Evolutionary conservation across 805 yeast genomes (phyloP).

Genomic region (Sungouiozyma ichnusensis): DNA sequence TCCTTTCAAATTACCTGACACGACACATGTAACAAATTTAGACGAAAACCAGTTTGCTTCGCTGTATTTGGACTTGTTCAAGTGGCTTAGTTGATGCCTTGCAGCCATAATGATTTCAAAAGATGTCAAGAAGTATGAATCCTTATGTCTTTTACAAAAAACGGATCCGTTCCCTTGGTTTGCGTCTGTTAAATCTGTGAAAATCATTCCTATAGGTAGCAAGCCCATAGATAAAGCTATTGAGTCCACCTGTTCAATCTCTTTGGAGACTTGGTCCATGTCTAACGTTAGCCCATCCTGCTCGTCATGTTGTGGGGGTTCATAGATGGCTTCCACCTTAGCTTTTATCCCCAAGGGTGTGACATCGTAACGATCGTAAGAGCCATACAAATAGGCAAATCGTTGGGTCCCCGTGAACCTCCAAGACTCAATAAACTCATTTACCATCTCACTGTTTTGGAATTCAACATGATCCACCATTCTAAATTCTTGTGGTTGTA

Average conservation of each 20-base stretch:
- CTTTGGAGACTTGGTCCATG: conserved; percentile 28
- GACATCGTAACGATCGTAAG: conserved; percentile 62
- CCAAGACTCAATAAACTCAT: conserved; percentile 86
- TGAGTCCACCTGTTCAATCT: conserved; percentile 41
- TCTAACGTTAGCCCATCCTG: conserved; percentile 73
- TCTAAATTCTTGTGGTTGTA: conserved; percentile 80
- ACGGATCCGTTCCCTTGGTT: conserved; percentile 85
- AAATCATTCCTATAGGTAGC: conserved; percentile 67
- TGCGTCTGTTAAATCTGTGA: conserved; percentile 82
- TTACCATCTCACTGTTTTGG: conserved; percentile 59
- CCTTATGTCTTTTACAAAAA: conserved; percentile 83
- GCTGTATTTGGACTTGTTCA: conserved; percentile 55
- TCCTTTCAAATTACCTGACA: conserved; percentile 79
- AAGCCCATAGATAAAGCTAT: conserved; percentile 54
- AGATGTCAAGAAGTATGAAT: conserved; percentile 83
- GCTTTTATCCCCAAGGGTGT: conserved; percentile 87
- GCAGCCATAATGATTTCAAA: conserved; percentile 81
- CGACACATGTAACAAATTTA: conserved; percentile 85
- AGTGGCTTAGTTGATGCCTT: conserved; percentile 54
- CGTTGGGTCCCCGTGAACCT: conserved; percentile 81
- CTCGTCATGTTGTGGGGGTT: conserved; percentile 81
- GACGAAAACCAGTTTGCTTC: conserved; percentile 64
- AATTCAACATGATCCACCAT: conserved; percentile 98
- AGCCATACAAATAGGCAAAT: conserved; percentile 75
- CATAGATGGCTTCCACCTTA: conserved; percentile 86